These are phyloP conservation scores for Phytophthora pini DNA, from an alignment of 352 stramenopile species.

Conservation along the genomic window DNA sequence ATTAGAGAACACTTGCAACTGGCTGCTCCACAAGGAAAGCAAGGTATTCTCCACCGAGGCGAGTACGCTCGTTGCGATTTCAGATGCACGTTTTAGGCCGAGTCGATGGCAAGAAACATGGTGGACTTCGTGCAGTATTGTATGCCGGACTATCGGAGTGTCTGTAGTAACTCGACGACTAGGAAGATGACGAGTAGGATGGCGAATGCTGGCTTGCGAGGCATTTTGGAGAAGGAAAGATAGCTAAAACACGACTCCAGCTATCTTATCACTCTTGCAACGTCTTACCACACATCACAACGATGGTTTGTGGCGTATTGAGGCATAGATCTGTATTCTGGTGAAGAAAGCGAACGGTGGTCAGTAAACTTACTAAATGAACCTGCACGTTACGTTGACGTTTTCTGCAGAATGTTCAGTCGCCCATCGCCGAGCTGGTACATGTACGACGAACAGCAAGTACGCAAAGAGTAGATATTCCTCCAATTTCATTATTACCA, in stretches of 20 bases:
- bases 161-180: neutral
- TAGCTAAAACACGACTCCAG: no score
- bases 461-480: no score
- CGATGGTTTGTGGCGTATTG: no score
- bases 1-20: no score
- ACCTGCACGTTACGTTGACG: neutral
- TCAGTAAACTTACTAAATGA: neutral
- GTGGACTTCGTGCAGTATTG: neutral
- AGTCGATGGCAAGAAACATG: neutral
- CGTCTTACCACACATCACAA: neutral
- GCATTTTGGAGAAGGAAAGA: conserved; percentile 6
- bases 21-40: no score
- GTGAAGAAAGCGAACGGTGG: no score
- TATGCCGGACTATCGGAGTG: no score
- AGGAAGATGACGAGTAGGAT: conserved; percentile 3
- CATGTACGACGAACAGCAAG: no score
- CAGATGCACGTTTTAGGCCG: neutral
- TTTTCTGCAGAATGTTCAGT: neutral
- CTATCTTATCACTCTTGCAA: no score
- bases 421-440: neutral
- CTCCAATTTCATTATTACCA: no score
- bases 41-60: no score
- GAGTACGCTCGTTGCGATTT: neutral
- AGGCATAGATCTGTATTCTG: no score
- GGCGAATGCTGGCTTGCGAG: neutral